Evolutionary conservation across 2,329 filamentous ascomycete genomes (phyloP).

Genomic region (Colletotrichum euphorbiae): DNA sequence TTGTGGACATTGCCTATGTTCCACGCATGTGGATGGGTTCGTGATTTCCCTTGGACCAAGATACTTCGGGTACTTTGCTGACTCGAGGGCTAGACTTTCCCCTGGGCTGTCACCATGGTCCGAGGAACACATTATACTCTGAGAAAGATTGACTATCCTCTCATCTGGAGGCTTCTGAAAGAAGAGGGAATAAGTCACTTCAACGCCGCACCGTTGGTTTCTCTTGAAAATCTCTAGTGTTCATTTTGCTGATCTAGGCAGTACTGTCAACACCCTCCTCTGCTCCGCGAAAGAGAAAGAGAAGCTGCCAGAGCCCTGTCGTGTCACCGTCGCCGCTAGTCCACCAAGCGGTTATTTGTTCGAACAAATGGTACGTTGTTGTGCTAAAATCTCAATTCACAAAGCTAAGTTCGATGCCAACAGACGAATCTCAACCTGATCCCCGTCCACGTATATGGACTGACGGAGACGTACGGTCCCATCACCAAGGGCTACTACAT

Average conservation of each 20-base stretch:
- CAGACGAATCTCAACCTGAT: slow-evolving; percentile 77
- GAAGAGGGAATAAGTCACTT: slow-evolving; percentile 92
- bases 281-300: slow-evolving; percentile 83
- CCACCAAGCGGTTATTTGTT: slow-evolving; percentile 92
- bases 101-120: slow-evolving; percentile 92
- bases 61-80: not conserved
- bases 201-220: slow-evolving; percentile 80
- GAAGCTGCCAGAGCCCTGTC: slow-evolving; percentile 71
- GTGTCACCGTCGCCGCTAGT: slow-evolving; percentile 91
- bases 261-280: slow-evolving; percentile 91
- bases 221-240: not conserved
- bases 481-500: slow-evolving; percentile 94
- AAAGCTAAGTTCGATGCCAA: not conserved
- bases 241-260: not conserved
- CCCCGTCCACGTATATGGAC: slow-evolving; percentile 93
- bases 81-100: slow-evolving; percentile 61
- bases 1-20: slow-evolving; percentile 95
- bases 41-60: not conserved
- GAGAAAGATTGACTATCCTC: slow-evolving; percentile 92
- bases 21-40: slow-evolving; percentile 75
- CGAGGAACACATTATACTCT: slow-evolving; percentile 83
- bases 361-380: slow-evolving; percentile 80
- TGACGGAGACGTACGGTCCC: slow-evolving; percentile 91
- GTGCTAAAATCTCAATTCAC: no score
- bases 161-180: slow-evolving; percentile 91